Evolutionary conservation across 371 early-diverging fungal species (phyloP).

Genomic region (Mucor piriformis): DNA sequence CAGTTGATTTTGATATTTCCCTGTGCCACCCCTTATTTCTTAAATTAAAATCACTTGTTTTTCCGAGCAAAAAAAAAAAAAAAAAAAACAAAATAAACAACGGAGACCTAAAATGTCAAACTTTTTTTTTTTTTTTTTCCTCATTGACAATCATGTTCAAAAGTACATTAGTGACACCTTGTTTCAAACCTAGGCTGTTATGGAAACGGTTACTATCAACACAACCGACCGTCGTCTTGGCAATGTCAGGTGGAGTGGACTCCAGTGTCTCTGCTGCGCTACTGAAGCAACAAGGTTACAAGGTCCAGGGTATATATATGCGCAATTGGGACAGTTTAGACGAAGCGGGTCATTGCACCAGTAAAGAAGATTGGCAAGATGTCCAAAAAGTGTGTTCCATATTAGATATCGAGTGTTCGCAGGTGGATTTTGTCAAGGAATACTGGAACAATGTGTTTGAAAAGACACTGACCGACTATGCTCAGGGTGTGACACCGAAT

Average conservation of each 20-base stretch:
- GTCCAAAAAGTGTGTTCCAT: slow-evolving; percentile 74
- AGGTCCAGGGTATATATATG: slow-evolving; percentile 88
- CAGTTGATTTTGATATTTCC: slow-evolving; percentile 14
- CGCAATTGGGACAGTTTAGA: slow-evolving; percentile 92
- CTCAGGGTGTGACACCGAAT: slow-evolving; percentile 84
- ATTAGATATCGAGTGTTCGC: slow-evolving; percentile 68
- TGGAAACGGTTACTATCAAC: slow-evolving; percentile 9
- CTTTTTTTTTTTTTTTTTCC: neutral
- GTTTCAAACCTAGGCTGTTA: neutral
- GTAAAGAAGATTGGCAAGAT: slow-evolving; percentile 81
- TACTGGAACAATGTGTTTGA: slow-evolving; percentile 93
- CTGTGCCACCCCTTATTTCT: neutral
- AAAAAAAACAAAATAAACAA: slow-evolving; percentile 3
- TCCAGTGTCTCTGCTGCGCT: slow-evolving; percentile 69
- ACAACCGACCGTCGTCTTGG: slow-evolving; percentile 53
- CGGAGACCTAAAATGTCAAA: slow-evolving; percentile 4
- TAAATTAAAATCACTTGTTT: slow-evolving; percentile 16
- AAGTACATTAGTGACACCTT: neutral
- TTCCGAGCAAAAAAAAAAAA: slow-evolving; percentile 7
- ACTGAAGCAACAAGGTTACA: slow-evolving; percentile 43
- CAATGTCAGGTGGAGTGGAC: slow-evolving; percentile 94
- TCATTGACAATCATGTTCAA: neutral
- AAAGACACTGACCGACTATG: slow-evolving; percentile 72
- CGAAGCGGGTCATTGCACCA: slow-evolving; percentile 81
- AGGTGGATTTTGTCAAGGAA: slow-evolving; percentile 82